Evolutionary conservation across 257 asterid species (phyloP).

Genomic region (Craterostigma plantagineum): DNA sequence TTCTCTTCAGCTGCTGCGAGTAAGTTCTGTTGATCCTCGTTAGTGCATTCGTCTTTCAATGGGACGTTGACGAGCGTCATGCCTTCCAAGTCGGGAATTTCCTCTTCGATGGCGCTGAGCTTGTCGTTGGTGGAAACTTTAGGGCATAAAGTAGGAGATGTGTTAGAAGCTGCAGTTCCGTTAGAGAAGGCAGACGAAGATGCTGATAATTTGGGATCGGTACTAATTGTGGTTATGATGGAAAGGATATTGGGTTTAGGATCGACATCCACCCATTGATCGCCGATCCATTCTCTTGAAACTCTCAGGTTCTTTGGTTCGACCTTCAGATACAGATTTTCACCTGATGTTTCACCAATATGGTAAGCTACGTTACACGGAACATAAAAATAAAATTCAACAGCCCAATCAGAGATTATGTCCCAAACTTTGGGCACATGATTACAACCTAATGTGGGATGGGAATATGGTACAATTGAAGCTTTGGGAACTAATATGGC

Average conservation of each 20-base stretch:
- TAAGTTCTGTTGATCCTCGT: conserved; percentile 20
- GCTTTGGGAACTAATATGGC: too few species aligned
- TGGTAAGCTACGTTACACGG: too few species aligned
- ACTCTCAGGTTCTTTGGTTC: conserved; percentile 41
- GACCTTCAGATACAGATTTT: conserved; percentile 35
- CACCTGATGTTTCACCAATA: conserved; percentile 56
- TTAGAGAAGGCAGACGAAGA: conserved; percentile 19
- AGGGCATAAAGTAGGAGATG: conserved; percentile 20
- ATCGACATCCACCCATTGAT: conserved; percentile 61
- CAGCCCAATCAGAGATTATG: background rate
- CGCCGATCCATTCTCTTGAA: conserved; percentile 85
- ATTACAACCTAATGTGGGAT: too few species aligned
- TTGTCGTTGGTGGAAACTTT: conserved; percentile 18
- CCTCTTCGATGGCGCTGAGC: conserved; percentile 33
- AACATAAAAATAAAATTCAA: background rate
- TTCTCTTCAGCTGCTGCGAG: conserved; percentile 19
- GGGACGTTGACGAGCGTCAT: conserved; percentile 31
- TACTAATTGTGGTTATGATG: conserved; percentile 26
- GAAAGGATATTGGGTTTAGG: conserved; percentile 41
- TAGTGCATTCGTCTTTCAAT: conserved; percentile 23
- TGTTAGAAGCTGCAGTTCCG: conserved; percentile 29
- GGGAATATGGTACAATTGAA: too few species aligned
- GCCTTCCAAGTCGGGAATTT: conserved; percentile 20
- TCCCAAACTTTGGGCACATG: background rate
- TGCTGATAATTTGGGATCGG: conserved; percentile 39